Conservation (phyloP, 306 rosid genomes). For the Rosa rugosa region DNA sequence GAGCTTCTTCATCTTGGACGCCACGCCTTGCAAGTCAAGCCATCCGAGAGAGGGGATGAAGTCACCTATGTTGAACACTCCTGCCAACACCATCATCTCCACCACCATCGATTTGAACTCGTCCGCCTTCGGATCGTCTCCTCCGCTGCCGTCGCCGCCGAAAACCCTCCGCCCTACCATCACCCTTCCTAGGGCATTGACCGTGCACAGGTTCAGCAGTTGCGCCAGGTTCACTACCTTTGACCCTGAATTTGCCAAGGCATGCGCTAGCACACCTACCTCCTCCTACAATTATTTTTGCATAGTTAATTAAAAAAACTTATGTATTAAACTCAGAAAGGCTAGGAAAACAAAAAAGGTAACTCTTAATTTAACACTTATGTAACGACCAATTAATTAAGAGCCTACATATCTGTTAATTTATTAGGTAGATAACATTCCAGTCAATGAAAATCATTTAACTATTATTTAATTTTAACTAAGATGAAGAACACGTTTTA, state of each 20-base stretch:
- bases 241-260: slow-evolving; percentile 42
- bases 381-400: not conserved
- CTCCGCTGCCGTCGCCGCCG: slow-evolving; percentile 40
- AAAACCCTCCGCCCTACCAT: slow-evolving; percentile 69
- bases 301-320: not conserved
- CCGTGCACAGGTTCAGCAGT: slow-evolving; percentile 56
- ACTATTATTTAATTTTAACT: too few species aligned
- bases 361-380: not conserved
- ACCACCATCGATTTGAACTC: slow-evolving; percentile 71
- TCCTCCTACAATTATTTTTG: slow-evolving; percentile 54
- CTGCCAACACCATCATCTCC: slow-evolving; percentile 64
- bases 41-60: slow-evolving; percentile 64
- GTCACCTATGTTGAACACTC: slow-evolving; percentile 70
- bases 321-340: not conserved
- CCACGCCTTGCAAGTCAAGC: slow-evolving; percentile 66
- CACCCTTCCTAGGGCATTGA: slow-evolving; percentile 59
- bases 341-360: too few species aligned
- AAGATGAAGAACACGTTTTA: too few species aligned
- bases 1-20: slow-evolving; percentile 54
- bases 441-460: too few species aligned
- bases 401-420: too few species aligned
- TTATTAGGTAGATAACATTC: not conserved
- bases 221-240: slow-evolving; percentile 50
- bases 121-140: slow-evolving; percentile 47
- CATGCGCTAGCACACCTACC: slow-evolving; percentile 40